These are phyloP conservation scores for Paraphoma sp. DNA, from an alignment of 2,329 filamentous ascomycete genomes.

Conservation along the genomic window DNA sequence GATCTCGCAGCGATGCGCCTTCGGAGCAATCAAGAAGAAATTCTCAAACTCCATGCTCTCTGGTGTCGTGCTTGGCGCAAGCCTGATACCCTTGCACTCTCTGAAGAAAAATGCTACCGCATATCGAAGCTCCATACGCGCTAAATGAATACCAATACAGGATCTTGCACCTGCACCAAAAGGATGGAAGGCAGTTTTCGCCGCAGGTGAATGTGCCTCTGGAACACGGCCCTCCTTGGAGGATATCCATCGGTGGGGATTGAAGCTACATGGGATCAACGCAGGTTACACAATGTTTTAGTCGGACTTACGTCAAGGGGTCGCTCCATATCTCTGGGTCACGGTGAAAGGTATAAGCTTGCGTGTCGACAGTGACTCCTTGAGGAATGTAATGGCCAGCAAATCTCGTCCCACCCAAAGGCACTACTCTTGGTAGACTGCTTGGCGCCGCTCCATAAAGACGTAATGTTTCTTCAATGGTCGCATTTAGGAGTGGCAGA, in stretches of 20 bases:
- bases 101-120: conserved; percentile 61
- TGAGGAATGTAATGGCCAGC: conserved; percentile 45
- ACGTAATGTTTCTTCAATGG: conserved; percentile 50
- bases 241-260: conserved; percentile 41
- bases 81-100: conserved; percentile 45
- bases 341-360: conserved; percentile 50
- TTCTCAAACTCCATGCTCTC: conserved; percentile 54
- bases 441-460: conserved; percentile 46
- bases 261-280: conserved; percentile 31
- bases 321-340: conserved; percentile 39
- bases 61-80: conserved; percentile 39
- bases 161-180: conserved; percentile 73
- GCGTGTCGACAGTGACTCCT: conserved; percentile 48
- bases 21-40: conserved; percentile 54
- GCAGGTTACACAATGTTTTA: no score
- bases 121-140: conserved; percentile 63
- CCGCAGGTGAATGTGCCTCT: conserved; percentile 33
- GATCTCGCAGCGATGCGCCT: conserved; percentile 52
- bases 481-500: conserved; percentile 44
- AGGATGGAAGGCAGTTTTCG: conserved; percentile 67
- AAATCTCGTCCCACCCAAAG: conserved; percentile 43
- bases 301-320: conserved; percentile 28
- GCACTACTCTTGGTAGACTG: conserved; percentile 46
- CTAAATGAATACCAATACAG: conserved; percentile 74
- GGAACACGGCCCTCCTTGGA: conserved; percentile 24